Base-by-base conservation (phyloP, 106 monocot species). In the Cymbidium sinense region DNA sequence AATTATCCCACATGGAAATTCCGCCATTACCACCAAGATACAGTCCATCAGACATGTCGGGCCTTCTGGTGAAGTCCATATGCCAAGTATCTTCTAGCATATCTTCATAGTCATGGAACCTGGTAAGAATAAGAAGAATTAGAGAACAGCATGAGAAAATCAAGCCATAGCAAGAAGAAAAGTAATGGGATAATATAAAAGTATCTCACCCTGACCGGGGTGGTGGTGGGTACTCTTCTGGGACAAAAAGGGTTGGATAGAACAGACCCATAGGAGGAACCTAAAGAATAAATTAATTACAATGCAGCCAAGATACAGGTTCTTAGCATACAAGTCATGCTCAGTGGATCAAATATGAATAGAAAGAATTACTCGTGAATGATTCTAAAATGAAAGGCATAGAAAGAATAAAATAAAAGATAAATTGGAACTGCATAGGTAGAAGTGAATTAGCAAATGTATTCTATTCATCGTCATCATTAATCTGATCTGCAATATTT, bases 231-330 rank as follows among this genome's bases (percentile, higher is more conserved):
- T 84, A 90, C 27, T 90, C 94, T 79, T 94, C 92, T 43, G 90
- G 88, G 70, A 86, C 79, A 79, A 99, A 87, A 78, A 99, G 88
- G 74, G 76, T 83, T 27, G 94, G 98, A 84, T 83, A 90, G 78
- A 99, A 94, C 36, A 99, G 77, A 78, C 98, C 98, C 98, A 99
- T 95, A 44, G 94, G 94, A 81, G 98, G 94, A 78, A 99, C 92
- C 98, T 81, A 74, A 7, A 0, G 39, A 39, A 37, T 0, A 36
- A 71, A 71, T 67, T 61, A 61, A 67, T 33, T 31, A 67, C 15
- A 33, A 67, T 67, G 39, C 71, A 21, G 71, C 36, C 21, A 71
- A 71, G 71, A 71, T 71, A 19, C 7, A 36, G 37, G 7, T 71
- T 71, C n/a, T n/a, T 71, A 39, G 3, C 37, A 18, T 20, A 67